A percentile compares a stretch with the other conserved stretches of the same genome.
Conservation (phyloP, 106 monocot genomes). For the Dioscorea dumetorum region DNA sequence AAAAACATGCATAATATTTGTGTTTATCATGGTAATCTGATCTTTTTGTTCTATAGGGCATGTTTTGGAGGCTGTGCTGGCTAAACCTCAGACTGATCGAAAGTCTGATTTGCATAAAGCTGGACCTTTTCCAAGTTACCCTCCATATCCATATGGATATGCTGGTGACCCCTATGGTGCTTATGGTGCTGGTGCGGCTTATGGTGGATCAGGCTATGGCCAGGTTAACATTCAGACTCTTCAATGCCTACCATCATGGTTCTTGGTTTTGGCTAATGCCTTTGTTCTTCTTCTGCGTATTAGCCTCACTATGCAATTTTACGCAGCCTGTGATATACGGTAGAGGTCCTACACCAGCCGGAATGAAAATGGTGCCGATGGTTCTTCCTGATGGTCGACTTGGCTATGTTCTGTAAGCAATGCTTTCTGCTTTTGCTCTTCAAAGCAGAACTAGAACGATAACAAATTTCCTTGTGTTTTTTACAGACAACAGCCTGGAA, state of each 20-base stretch:
- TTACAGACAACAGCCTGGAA: slow-evolving; percentile 84
- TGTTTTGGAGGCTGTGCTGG: slow-evolving; percentile 70
- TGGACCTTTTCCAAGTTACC: slow-evolving; percentile 44
- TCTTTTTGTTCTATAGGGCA: slow-evolving; percentile 41
- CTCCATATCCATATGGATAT: slow-evolving; percentile 55
- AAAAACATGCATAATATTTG: too few relatives aligned
- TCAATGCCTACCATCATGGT: not conserved
- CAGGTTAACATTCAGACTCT: slow-evolving; percentile 40
- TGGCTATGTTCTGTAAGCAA: slow-evolving; percentile 89
- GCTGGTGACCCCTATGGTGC: slow-evolving; percentile 72
- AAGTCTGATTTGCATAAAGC: slow-evolving; percentile 44
- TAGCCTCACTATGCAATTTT: not conserved
- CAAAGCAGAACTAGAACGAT: not conserved
- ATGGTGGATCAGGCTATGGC: slow-evolving; percentile 46
- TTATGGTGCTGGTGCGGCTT: slow-evolving; percentile 44
- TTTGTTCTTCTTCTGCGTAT: not conserved
- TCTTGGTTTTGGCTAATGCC: not conserved
- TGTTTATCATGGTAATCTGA: too few relatives aligned
- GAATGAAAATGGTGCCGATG: slow-evolving; percentile 99
- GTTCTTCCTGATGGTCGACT: slow-evolving; percentile 92
- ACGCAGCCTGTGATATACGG: slow-evolving; percentile 95
- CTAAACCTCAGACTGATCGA: slow-evolving; percentile 77
- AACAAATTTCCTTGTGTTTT: not conserved
- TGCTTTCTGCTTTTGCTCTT: not conserved
- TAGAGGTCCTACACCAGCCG: slow-evolving; percentile 85